Conservation (phyloP, 768 basidiomycete genomes). For the Rhizopogon rudus region DNA sequence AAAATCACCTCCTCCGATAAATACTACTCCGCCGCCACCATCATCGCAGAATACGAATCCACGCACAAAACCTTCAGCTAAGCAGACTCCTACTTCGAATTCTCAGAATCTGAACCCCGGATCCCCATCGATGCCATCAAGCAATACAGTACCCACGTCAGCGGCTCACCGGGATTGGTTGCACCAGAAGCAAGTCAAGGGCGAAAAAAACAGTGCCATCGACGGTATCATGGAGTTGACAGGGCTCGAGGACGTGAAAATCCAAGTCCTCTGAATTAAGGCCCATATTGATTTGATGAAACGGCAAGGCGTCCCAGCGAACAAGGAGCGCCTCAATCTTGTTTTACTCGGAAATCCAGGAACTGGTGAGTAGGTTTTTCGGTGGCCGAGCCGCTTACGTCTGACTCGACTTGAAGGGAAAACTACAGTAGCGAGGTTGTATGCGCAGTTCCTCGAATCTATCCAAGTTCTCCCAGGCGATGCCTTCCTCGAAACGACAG, state of each 20-base stretch:
- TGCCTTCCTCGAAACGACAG: conserved; percentile 58
- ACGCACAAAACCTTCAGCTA: not conserved
- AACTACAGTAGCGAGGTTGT: conserved; percentile 63
- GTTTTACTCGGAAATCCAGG: conserved; percentile 68
- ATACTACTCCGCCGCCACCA: not conserved
- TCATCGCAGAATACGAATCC: not conserved
- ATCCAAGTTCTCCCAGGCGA: conserved; percentile 47
- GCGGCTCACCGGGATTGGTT: conserved; percentile 48
- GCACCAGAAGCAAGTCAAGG: conserved; percentile 50
- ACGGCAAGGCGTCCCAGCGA: conserved; percentile 50
- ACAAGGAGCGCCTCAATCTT: conserved; percentile 56
- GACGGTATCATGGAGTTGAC: conserved; percentile 68
- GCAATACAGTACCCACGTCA: conserved; percentile 15
- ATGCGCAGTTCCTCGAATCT: conserved; percentile 57
- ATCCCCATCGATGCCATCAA: not conserved
- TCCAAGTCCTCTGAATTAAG: conserved; percentile 52
- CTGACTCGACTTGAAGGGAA: conserved; percentile 39
- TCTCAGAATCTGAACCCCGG: not conserved
- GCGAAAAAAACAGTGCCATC: conserved; percentile 46
- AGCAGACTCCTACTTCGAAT: not conserved
- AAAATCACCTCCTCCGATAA: not conserved
- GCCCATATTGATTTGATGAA: conserved; percentile 48
- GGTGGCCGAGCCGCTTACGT: not conserved
- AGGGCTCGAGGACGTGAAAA: conserved; percentile 64
- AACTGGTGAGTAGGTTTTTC: conserved; percentile 44